Evolutionary conservation across 192 early-diverging fungal genomes (phyloP).

Genomic region (Spizellomyces sp.): DNA sequence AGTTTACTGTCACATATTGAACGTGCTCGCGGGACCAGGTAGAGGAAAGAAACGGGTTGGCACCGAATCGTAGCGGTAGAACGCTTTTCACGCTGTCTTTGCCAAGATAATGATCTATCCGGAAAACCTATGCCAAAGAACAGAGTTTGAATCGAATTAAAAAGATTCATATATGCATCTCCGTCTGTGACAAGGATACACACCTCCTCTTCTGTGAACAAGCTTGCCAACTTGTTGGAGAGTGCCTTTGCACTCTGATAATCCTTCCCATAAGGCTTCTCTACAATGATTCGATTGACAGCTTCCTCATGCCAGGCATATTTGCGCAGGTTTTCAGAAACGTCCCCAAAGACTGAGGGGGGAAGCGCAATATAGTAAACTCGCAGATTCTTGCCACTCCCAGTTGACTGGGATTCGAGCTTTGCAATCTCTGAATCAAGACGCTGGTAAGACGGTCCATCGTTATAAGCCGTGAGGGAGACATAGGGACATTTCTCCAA

Average conservation of each 20-base stretch:
- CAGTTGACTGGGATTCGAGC: constrained; percentile 45
- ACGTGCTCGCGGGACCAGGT: constrained; percentile 81
- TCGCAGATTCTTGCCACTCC: constrained; percentile 57
- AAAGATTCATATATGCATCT: neutral
- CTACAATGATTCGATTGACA: constrained; percentile 83
- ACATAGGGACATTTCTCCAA: constrained; percentile 68
- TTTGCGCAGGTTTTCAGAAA: constrained; percentile 63
- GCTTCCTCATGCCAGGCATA: constrained; percentile 62
- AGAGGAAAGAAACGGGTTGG: constrained; percentile 78
- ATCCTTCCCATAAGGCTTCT: constrained; percentile 91
- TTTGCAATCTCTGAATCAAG: constrained; percentile 59
- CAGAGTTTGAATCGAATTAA: neutral
- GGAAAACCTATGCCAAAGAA: constrained; percentile 66
- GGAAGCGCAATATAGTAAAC: constrained; percentile 89
- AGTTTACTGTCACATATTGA: constrained; percentile 82
- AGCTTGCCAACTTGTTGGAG: constrained; percentile 58
- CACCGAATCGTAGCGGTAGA: constrained; percentile 67
- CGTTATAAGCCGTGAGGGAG: constrained; percentile 69
- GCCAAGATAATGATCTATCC: constrained; percentile 93
- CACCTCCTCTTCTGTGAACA: constrained; percentile 79
- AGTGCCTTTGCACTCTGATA: constrained; percentile 74
- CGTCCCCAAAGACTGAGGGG: constrained; percentile 82
- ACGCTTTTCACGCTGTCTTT: constrained; percentile 93
- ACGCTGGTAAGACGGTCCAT: constrained; percentile 61
- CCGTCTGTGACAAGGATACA: neutral